phyloP scores from a whole-genome alignment of 2,329 filamentous ascomycete genomes.

The Fusarium sp. region DNA sequence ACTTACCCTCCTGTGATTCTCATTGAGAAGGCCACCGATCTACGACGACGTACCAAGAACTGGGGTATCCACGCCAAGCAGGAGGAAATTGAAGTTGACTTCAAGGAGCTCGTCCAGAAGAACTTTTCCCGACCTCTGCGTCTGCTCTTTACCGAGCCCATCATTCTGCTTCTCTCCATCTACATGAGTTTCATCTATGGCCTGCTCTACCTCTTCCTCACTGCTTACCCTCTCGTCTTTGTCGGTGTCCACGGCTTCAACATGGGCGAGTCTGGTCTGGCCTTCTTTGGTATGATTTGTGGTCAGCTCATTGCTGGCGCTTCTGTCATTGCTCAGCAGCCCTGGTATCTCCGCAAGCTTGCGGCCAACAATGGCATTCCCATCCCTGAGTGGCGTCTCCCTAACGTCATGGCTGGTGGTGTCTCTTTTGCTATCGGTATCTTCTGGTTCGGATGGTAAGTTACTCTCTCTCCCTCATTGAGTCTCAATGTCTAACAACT shows the following conservation, averaged over 20 bases:
- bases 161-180: slow-evolving; percentile 74
- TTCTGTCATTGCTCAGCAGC: slow-evolving; percentile 72
- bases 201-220: slow-evolving; percentile 86
- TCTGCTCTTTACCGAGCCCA: slow-evolving; percentile 76
- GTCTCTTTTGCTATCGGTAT: slow-evolving; percentile 72
- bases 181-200: slow-evolving; percentile 84
- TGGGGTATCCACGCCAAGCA: slow-evolving; percentile 80
- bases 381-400: slow-evolving; percentile 75
- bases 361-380: slow-evolving; percentile 74
- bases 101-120: slow-evolving; percentile 72
- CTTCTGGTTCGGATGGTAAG: slow-evolving; percentile 81
- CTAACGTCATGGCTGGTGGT: slow-evolving; percentile 70
- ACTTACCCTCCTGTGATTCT: slow-evolving; percentile 78
- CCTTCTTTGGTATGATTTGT: slow-evolving; percentile 86
- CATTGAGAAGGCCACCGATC: slow-evolving; percentile 68
- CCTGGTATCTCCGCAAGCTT: slow-evolving; percentile 76
- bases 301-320: slow-evolving; percentile 77
- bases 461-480: not conserved
- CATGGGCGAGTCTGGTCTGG: slow-evolving; percentile 77
- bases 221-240: slow-evolving; percentile 87
- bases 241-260: slow-evolving; percentile 77
- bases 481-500: slow-evolving; percentile 37
- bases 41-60: slow-evolving; percentile 74
- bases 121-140: slow-evolving; percentile 75
- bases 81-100: slow-evolving; percentile 77